Conservation (phyloP, 352 stramenopile species). For the Pythium rishiriense region DNA sequence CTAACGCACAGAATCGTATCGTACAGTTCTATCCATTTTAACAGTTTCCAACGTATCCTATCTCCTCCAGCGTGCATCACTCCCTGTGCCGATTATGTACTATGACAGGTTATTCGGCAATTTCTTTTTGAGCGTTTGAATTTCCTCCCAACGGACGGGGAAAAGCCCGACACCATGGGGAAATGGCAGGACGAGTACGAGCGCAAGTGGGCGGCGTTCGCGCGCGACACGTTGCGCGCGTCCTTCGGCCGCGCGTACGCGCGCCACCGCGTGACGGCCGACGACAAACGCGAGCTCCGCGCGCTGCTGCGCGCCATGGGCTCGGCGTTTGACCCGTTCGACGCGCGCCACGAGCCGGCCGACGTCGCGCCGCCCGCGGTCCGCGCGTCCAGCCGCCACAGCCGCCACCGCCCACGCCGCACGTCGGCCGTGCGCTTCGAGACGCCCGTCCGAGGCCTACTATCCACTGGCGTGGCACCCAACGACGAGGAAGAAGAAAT, state of each 20-base stretch:
- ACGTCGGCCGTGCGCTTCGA: slow-evolving; percentile 28
- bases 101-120: slow-evolving; percentile 2
- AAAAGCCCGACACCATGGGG: slow-evolving; percentile 21
- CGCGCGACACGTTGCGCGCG: slow-evolving; percentile 33
- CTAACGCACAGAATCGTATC: slow-evolving; percentile 8
- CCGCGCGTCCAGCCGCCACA: neutral
- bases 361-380: neutral
- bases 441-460: slow-evolving; percentile 4
- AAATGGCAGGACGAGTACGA: slow-evolving; percentile 70
- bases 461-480: neutral
- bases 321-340: slow-evolving; percentile 23
- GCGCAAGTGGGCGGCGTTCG: slow-evolving; percentile 53
- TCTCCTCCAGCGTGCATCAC: neutral
- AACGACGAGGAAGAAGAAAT: slow-evolving; percentile 9
- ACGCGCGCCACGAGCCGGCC: neutral
- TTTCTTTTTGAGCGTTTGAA: slow-evolving; percentile 28
- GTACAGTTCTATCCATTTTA: slow-evolving; percentile 8
- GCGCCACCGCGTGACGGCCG: slow-evolving; percentile 29
- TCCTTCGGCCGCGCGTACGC: slow-evolving; percentile 36
- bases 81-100: neutral
- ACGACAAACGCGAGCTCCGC: slow-evolving; percentile 42
- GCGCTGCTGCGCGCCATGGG: slow-evolving; percentile 36
- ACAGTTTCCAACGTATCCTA: neutral
- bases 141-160: neutral
- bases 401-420: neutral